Base-by-base conservation (phyloP, 2,329 filamentous ascomycete species). In the Colletotrichum brevisporum region DNA sequence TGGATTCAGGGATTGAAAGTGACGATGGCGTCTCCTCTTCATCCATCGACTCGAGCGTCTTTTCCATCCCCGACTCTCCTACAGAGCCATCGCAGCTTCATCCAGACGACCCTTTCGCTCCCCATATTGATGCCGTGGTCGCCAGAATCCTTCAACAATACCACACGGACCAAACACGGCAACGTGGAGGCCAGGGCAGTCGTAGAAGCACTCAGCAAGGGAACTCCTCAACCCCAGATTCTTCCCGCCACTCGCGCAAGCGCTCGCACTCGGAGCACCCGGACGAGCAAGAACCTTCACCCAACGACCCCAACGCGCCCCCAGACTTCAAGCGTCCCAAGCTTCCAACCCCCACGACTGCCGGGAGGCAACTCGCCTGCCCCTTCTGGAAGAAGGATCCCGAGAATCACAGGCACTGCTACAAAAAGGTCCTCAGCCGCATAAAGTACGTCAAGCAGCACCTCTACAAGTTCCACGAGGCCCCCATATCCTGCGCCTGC, bases 401-500 rank as follows among this genome's bases (percentile, higher is more conserved):
- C 1, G 63, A 71, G 3, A 62, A 68, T 10, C 73, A 79, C 69
- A 69, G 74, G 5, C 59, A 71, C 13, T 79, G 77, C 60, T 77
- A 76, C 50, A 68, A 63, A 15, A 75, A 73, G n/a, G 74, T 72
- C 39, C 63, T 80, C n/a, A 67, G 63, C 8, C 67, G 69, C 6
- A 72, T 78, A n/a, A 72, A 74, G 18, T 74, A 77, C 31, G 76
- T 78, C 15, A 77, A 79, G 53, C 75, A 78, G 12, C 77, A 78
- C 21, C 53, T 78, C 5, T 52, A 52, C 8, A 65, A 74, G 41
- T 73, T 67, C n/a, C 76, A 77, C 47, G 66, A 72, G 24, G 73
- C 73, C 16, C 72, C 73, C 6, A 74, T 75, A 58, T 75, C 75
- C 41, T 78, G 76, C n/a, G 72, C 74, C 4, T 71, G 71, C 15